Base-by-base conservation (phyloP, 179 eudicot species). In the Amaranthus tricolor region DNA sequence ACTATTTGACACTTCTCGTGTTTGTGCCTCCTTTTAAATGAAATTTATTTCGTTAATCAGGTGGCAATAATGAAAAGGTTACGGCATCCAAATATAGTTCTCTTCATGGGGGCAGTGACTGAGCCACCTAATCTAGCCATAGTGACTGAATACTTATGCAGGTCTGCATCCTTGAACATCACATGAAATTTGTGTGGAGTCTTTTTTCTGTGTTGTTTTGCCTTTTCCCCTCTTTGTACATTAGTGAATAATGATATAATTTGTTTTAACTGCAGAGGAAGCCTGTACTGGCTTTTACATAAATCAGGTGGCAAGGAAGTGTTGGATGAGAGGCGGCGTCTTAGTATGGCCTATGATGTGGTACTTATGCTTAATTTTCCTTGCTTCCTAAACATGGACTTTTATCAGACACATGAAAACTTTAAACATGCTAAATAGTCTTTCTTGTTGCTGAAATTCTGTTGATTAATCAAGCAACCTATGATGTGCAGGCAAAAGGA, bases 71-170 rank as follows among this genome's bases (percentile, higher is more conserved):
- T 95, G 99, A 89, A 88, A 80, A 84, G 93, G 20, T 80, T 95
- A 74, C 89, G 99, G 66, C 99, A 95, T 88, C 99, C 97, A 78
- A 90, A 95, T 79, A 95, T 93, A 64, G 99, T 95, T 80, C 97
- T 95, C 76, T 89, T 95, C 66, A 95, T 95, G 99, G 99, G 99
- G 60, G 99, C 99, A 63, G 96, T 95, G 64, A 93, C 92, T n/a
- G 88, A 91, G 81, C 99, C 97, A 47, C 99, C 99, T 61, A 95
- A 93, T 82, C 82, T 95, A 83, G 94, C 99, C 62, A 95, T 95
- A 76, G 99, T 95, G 59, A 95, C 97, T 45, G 99, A 95, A 77
- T 95, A 95, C 82, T 81, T 93, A 24, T 89, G 97, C 84, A 90
- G 97, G 98, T 90, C 62, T 68, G 77, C 48, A 49, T 52, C 66